Conservation (phyloP, 768 basidiomycete species). For the Serendipita sp. region DNA sequence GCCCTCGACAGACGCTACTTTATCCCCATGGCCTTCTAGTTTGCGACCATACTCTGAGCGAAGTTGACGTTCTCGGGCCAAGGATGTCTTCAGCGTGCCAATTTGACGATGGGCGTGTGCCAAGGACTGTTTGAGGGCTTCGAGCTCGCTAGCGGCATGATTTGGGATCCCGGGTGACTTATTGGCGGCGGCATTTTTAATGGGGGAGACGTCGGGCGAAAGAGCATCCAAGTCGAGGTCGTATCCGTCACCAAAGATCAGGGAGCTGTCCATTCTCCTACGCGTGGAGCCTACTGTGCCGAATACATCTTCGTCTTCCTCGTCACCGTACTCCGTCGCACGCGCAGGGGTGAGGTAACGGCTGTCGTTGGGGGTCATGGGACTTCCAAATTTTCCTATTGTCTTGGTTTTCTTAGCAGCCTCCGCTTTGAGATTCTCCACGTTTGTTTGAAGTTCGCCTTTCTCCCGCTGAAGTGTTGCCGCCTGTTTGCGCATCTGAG, state of each 20-base stretch:
- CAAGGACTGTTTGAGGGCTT: conserved; percentile 61
- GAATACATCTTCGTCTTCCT: conserved; percentile 50
- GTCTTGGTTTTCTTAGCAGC: conserved; percentile 45
- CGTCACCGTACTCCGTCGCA: conserved; percentile 35
- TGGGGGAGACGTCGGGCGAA: conserved; percentile 28
- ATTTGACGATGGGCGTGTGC: conserved; percentile 81
- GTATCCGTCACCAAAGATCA: conserved; percentile 19
- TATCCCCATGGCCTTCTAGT: conserved; percentile 29
- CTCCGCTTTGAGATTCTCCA: conserved; percentile 66
- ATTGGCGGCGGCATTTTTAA: conserved; percentile 27
- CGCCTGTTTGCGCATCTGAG: conserved; percentile 72
- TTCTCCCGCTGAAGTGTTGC: conserved; percentile 85
- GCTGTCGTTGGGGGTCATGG: conserved; percentile 44
- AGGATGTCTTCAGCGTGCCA: conserved; percentile 58
- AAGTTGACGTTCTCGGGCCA: conserved; percentile 72
- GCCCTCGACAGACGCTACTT: conserved; percentile 26
- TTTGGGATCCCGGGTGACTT: conserved; percentile 25
- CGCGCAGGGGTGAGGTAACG: conserved; percentile 17
- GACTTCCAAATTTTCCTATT: conserved; percentile 46
- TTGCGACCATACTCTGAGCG: conserved; percentile 49
- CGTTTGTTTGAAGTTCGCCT: conserved; percentile 66
- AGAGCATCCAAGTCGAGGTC: conserved; percentile 25
- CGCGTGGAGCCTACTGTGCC: conserved; percentile 43
- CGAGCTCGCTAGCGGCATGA: conserved; percentile 67
- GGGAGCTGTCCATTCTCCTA: conserved; percentile 33